phyloP scores from a whole-genome alignment of 345 rosid genomes.

The Fremontodendron californicum region DNA sequence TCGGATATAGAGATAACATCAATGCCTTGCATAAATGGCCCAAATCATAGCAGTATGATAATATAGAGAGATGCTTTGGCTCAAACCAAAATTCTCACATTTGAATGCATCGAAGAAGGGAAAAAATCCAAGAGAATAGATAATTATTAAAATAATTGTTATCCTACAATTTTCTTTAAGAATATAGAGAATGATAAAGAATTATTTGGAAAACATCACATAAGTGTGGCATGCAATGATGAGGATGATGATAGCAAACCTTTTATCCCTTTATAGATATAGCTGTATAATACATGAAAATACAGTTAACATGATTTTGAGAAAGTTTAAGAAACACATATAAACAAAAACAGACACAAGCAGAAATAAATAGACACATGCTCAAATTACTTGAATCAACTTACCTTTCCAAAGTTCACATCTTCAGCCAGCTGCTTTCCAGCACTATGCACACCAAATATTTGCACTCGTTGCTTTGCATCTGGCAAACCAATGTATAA shows the following conservation, averaged over 20 bases:
- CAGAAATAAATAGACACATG: background rate
- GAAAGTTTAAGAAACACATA: background rate
- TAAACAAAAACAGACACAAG: background rate
- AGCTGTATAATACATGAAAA: background rate
- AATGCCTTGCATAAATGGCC: background rate
- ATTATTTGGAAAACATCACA: background rate
- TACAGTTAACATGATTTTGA: background rate
- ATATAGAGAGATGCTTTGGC: background rate
- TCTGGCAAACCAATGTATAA: constrained; percentile 89
- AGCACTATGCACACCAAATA: constrained; percentile 81
- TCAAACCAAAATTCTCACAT: background rate
- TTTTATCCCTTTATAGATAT: background rate
- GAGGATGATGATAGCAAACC: background rate
- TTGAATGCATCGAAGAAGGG: background rate
- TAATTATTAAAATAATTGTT: background rate
- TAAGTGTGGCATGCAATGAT: background rate
- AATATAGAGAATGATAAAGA: background rate
- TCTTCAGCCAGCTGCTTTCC: constrained; percentile 80
- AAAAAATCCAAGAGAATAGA: background rate
- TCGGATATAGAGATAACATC: background rate
- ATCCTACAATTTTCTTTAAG: background rate
- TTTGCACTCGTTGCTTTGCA: constrained; percentile 83
- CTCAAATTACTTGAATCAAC: background rate
- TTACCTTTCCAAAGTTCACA: constrained; percentile 72
- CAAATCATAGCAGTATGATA: background rate